Percentiles rank a stretch among this genome's conserved stretches.
Conservation (phyloP, 176 grass and related monocot genomes). For the Aegilops sharonensis region DNA sequence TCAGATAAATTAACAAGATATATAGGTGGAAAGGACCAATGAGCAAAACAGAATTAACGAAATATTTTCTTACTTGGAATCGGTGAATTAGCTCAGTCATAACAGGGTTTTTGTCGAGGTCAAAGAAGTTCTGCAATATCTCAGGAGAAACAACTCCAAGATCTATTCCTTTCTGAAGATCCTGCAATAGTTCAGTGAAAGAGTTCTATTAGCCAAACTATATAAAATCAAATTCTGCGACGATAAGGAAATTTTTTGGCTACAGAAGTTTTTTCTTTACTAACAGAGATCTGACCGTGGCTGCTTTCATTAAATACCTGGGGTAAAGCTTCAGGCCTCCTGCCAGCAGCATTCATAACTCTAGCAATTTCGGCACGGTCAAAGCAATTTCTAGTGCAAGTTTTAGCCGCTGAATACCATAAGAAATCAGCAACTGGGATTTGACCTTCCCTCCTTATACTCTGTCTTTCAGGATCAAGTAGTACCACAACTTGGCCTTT, state of each 20-base stretch:
- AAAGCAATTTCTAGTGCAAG: conserved; percentile 97
- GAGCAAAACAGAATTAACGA: neutral
- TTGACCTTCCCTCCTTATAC: conserved; percentile 91
- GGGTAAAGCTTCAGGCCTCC: conserved; percentile 80
- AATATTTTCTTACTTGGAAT: conserved; percentile 71
- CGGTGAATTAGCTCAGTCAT: conserved; percentile 77
- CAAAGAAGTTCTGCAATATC: conserved; percentile 98
- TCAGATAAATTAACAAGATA: neutral
- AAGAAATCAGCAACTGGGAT: conserved; percentile 87
- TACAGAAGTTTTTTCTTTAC: neutral
- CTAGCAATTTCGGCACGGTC: conserved; percentile 94
- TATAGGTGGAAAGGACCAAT: neutral
- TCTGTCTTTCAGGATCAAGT: conserved; percentile 93
- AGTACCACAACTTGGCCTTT: conserved; percentile 91
- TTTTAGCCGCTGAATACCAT: conserved; percentile 93
- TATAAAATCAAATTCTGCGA: neutral
- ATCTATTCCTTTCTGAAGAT: conserved; percentile 94
- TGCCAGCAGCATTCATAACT: conserved; percentile 97
- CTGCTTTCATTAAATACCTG: conserved; percentile 46
- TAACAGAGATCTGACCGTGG: neutral
- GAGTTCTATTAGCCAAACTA: conserved; percentile 9
- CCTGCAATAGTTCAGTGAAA: conserved; percentile 39
- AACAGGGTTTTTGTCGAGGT: conserved; percentile 88
- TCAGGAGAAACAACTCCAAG: conserved; percentile 98
- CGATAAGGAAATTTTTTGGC: neutral